These are phyloP conservation scores for Candida ponderosae DNA, from an alignment of 805 yeast species.

Conservation along the genomic window DNA sequence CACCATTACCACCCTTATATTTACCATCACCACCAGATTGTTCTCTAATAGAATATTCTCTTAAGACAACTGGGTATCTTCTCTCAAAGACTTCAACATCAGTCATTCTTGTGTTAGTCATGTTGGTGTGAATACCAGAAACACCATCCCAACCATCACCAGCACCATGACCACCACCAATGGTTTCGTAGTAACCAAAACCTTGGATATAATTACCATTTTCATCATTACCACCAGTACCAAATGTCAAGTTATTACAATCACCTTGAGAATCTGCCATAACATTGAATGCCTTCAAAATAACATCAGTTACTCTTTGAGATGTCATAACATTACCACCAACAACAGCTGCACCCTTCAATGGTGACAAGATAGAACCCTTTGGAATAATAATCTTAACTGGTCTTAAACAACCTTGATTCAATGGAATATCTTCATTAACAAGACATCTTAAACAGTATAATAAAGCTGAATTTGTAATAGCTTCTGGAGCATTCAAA, in stretches of 20 bases:
- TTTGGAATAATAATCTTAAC: constrained; percentile 59
- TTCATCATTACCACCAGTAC: constrained; percentile 56
- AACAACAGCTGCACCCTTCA: constrained; percentile 84
- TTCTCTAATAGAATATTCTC: constrained; percentile 59
- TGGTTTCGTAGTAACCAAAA: constrained; percentile 90
- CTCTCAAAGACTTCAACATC: constrained; percentile 86
- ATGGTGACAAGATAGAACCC: constrained; percentile 63
- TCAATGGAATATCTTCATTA: constrained; percentile 81
- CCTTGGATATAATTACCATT: constrained; percentile 48
- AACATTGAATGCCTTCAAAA: constrained; percentile 77
- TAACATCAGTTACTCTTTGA: constrained; percentile 86
- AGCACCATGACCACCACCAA: constrained; percentile 95
- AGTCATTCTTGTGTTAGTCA: constrained; percentile 90
- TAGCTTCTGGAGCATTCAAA: constrained; percentile 87
- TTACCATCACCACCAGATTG: constrained; percentile 79
- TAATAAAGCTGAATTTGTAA: constrained; percentile 80
- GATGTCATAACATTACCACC: constrained; percentile 95
- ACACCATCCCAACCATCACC: constrained; percentile 82
- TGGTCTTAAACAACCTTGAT: constrained; percentile 87
- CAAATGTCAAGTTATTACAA: constrained; percentile 91
- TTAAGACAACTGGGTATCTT: constrained; percentile 75
- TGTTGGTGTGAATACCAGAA: constrained; percentile 87
- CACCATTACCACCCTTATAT: constrained; percentile 79
- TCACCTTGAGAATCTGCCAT: constrained; percentile 97
- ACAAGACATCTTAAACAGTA: constrained; percentile 83